Evolutionary conservation across 2,329 filamentous ascomycete species (phyloP).

Genomic region (Leptodontidium sp.): DNA sequence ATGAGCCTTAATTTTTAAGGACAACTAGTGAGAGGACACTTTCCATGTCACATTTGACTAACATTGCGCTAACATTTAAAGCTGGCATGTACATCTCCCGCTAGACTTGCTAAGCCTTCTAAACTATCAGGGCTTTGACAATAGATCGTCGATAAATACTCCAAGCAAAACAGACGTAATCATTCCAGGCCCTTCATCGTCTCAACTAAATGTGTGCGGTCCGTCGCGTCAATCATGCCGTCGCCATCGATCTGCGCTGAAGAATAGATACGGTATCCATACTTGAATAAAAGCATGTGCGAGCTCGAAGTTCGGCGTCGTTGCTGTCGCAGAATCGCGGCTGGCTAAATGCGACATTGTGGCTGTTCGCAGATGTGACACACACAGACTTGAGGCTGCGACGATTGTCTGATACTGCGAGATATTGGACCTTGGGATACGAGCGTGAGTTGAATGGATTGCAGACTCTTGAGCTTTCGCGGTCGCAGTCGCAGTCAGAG

Average conservation of each 20-base stretch:
- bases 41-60: no score
- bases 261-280: background rate
- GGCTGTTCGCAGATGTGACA: background rate
- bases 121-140: background rate
- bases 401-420: background rate
- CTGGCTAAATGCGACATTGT: constrained; percentile 5
- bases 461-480: no score
- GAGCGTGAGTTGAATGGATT: no score
- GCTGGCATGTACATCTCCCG: background rate
- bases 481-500: no score
- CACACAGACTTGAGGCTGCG: constrained; percentile 3
- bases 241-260: background rate
- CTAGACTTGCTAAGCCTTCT: background rate
- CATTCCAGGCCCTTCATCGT: background rate
- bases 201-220: background rate
- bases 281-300: constrained; percentile 1
- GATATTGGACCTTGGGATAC: no score
- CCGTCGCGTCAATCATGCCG: constrained; percentile 2
- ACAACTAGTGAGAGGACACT: no score
- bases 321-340: constrained; percentile 10
- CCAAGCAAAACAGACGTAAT: background rate
- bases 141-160: background rate
- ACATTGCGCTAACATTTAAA: background rate
- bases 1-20: background rate
- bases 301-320: background rate